phyloP scores from a whole-genome alignment of 768 basidiomycete species.

The Tylopilus felleus region DNA sequence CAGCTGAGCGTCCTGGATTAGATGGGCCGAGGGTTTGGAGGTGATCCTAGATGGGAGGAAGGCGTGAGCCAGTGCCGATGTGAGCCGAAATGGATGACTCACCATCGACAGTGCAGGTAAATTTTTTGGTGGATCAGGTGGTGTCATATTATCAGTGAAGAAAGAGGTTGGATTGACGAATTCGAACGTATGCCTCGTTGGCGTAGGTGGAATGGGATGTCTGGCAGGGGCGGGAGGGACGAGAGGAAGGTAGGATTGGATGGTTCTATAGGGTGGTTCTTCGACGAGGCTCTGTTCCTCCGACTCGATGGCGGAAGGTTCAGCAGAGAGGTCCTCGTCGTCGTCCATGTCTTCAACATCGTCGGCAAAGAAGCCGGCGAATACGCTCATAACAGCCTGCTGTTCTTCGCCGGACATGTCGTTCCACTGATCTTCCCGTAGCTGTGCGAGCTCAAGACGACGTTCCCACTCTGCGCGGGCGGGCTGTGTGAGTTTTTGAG shows the following conservation, averaged over 20 bases:
- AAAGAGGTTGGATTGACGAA: constrained; percentile 30
- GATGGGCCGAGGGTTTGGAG: constrained; percentile 28
- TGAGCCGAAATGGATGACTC: constrained; percentile 2
- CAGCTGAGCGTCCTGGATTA: constrained; percentile 19
- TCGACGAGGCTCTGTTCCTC: constrained; percentile 18
- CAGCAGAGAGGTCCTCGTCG: constrained; percentile 3
- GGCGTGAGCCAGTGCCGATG: constrained; percentile 4
- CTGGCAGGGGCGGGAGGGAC: constrained; percentile 4
- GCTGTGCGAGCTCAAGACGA: constrained; percentile 28
- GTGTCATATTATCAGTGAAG: constrained; percentile 18
- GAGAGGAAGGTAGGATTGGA: constrained; percentile 1
- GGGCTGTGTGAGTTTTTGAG: constrained; percentile 25
- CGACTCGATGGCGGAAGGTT: constrained; percentile 15
- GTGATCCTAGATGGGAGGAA: constrained; percentile 21
- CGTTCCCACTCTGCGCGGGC: constrained; percentile 34
- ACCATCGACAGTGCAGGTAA: constrained; percentile 33
- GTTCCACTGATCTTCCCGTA: constrained; percentile 30
- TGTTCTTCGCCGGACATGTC: constrained; percentile 33
- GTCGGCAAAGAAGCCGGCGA: constrained; percentile 28
- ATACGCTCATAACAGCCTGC: constrained; percentile 29
- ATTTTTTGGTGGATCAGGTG: constrained; percentile 25
- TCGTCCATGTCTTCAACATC: constrained; percentile 24
- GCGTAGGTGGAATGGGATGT: constrained; percentile 21
- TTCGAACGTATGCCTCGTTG: constrained; percentile 21
- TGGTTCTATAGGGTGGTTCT: constrained; percentile 13